These are phyloP conservation scores for Lasiosphaeria hispida DNA, from an alignment of 495 filamentous ascomycete genomes.

Conservation along the genomic window DNA sequence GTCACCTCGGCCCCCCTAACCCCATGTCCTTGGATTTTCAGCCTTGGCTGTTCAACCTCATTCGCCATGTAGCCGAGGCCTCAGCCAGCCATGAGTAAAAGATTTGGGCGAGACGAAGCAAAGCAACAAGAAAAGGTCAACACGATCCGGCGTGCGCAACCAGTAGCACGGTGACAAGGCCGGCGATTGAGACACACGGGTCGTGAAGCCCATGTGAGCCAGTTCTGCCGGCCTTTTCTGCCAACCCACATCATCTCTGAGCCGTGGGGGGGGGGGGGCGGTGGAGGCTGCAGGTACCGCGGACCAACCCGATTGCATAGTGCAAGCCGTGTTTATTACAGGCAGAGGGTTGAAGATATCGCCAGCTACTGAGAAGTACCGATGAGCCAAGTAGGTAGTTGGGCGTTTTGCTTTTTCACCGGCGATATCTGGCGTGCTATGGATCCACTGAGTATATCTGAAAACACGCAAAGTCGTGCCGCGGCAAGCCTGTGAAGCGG, in stretches of 20 bases:
- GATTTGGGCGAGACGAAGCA: constrained; percentile 5
- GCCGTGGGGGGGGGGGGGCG: constrained; percentile 1
- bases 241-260: constrained; percentile 11
- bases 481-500: constrained; percentile 1
- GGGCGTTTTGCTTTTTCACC: constrained; percentile 2
- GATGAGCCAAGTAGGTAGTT: background rate
- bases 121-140: background rate
- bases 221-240: constrained; percentile 16
- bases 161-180: constrained; percentile 2
- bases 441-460: constrained; percentile 5
- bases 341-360: background rate
- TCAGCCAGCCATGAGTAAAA: constrained; percentile 13
- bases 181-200: constrained; percentile 17
- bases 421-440: constrained; percentile 2
- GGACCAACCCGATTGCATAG: constrained; percentile 12
- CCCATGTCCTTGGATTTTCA: background rate
- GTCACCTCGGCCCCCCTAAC: constrained; percentile 4
- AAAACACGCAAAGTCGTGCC: constrained; percentile 3
- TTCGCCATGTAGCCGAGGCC: constrained; percentile 7
- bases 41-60: constrained; percentile 1
- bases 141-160: constrained; percentile 1
- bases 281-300: constrained; percentile 18
- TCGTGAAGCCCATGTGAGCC: constrained; percentile 8
- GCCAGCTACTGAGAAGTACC: constrained; percentile 5
- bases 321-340: background rate